Conservation (phyloP, 2,329 filamentous ascomycete genomes). For the Sphaerulina vaccinii region DNA sequence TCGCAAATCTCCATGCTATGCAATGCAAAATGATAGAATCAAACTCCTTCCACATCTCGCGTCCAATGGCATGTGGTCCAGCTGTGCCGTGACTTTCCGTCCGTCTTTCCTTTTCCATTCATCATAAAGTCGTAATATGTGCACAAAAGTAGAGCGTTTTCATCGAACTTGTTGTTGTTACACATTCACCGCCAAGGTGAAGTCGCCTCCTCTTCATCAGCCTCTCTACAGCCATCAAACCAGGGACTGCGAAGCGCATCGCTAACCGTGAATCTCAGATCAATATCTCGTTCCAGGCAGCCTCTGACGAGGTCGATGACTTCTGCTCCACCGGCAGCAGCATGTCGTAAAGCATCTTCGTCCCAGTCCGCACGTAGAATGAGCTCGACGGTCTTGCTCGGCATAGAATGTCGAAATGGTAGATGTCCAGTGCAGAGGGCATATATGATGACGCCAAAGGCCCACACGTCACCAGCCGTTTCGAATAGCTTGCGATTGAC, state of each 20-base stretch:
- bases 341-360: conserved; percentile 48
- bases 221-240: conserved; percentile 43
- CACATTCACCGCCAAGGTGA: conserved; percentile 5
- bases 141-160: background rate
- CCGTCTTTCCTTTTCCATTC: too few relatives aligned
- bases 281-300: conserved; percentile 58
- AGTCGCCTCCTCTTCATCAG: conserved; percentile 21
- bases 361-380: conserved; percentile 63
- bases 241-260: conserved; percentile 57
- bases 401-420: conserved; percentile 62
- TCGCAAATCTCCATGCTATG: background rate
- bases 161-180: background rate
- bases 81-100: too few relatives aligned
- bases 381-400: conserved; percentile 58
- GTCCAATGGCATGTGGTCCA: too few relatives aligned
- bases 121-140: too few relatives aligned
- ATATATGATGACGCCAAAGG: conserved; percentile 63
- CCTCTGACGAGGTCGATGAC: conserved; percentile 58
- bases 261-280: conserved; percentile 57
- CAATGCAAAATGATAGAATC: background rate
- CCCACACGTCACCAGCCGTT: conserved; percentile 65
- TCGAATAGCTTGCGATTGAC: conserved; percentile 45
- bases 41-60: too few relatives aligned
- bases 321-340: conserved; percentile 44
- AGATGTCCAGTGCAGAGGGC: conserved; percentile 60